Evolutionary conservation across 2,329 filamentous ascomycete genomes (phyloP).

Genomic region (Ascosphaera apis): DNA sequence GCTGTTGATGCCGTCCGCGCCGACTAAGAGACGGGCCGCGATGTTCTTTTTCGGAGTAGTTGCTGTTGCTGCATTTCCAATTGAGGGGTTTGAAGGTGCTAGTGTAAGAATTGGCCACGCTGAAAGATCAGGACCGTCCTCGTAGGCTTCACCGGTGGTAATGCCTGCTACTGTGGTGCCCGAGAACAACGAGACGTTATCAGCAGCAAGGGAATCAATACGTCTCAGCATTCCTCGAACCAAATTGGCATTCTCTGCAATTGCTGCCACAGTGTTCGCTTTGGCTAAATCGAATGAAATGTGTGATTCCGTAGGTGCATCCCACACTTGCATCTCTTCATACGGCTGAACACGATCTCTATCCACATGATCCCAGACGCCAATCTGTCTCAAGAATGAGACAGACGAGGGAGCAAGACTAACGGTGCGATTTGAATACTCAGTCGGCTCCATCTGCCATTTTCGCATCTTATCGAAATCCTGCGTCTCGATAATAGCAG

Average conservation of each 20-base stretch:
- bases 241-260: constrained; percentile 87
- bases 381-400: constrained; percentile 59
- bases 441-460: constrained; percentile 41
- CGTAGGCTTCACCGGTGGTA: constrained; percentile 41
- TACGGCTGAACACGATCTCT: constrained; percentile 59
- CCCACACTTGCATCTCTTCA: constrained; percentile 96
- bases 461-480: constrained; percentile 46
- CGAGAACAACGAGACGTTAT: constrained; percentile 44
- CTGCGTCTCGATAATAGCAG: constrained; percentile 80
- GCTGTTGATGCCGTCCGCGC: constrained; percentile 85
- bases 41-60: constrained; percentile 29
- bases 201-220: constrained; percentile 40
- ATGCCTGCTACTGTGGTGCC: constrained; percentile 63
- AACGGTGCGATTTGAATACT: constrained; percentile 86
- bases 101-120: constrained; percentile 73
- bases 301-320: constrained; percentile 65
- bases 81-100: constrained; percentile 24
- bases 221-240: constrained; percentile 53
- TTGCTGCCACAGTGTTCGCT: constrained; percentile 58
- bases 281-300: constrained; percentile 66
- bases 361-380: constrained; percentile 62
- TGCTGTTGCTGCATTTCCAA: constrained; percentile 5
- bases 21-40: constrained; percentile 64
- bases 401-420: constrained; percentile 78
- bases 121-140: constrained; percentile 49